Conservation (phyloP, 2,329 filamentous ascomycete species). For the Trematosphaeria pertusa region DNA sequence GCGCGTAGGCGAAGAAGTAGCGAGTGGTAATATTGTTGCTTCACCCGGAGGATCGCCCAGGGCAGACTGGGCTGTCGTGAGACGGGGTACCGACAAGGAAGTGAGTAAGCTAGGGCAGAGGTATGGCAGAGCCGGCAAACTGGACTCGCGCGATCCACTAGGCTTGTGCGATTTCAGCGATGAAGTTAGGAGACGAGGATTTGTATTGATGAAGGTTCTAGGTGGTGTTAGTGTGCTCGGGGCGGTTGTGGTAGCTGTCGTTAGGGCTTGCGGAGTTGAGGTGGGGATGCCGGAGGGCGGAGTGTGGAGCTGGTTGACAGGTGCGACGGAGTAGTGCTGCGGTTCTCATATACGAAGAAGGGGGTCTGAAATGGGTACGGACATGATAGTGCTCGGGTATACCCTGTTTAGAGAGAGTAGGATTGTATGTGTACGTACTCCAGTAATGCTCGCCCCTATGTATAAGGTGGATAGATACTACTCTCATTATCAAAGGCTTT, state of each 20-base stretch:
- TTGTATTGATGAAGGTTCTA: conserved; percentile 74
- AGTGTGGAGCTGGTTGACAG: conserved; percentile 36
- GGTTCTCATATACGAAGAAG: no score
- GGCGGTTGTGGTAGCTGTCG: conserved; percentile 65
- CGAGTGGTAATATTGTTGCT: conserved; percentile 37
- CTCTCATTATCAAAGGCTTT: no score
- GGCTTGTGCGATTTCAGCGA: conserved; percentile 76
- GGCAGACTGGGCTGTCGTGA: conserved; percentile 45
- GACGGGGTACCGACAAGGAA: conserved; percentile 33
- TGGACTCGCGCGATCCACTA: conserved; percentile 75
- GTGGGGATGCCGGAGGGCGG: conserved; percentile 33
- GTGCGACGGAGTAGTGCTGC: conserved; percentile 17
- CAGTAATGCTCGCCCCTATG: no score
- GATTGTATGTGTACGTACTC: no score
- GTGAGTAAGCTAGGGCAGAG: conserved; percentile 29
- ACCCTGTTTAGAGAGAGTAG: no score
- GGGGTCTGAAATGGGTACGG: no score
- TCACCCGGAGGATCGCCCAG: conserved; percentile 31
- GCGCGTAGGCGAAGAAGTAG: conserved; percentile 71
- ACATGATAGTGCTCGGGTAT: no score
- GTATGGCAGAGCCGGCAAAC: conserved; percentile 32
- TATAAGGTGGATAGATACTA: no score
- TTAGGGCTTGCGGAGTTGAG: conserved; percentile 45
- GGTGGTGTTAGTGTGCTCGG: conserved; percentile 78
- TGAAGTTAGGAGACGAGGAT: conserved; percentile 68